Percentiles rank a stretch among this genome's conserved stretches.
phyloP scores from a whole-genome alignment of 208 protist species.

The Acanthamoeba quina region DNA sequence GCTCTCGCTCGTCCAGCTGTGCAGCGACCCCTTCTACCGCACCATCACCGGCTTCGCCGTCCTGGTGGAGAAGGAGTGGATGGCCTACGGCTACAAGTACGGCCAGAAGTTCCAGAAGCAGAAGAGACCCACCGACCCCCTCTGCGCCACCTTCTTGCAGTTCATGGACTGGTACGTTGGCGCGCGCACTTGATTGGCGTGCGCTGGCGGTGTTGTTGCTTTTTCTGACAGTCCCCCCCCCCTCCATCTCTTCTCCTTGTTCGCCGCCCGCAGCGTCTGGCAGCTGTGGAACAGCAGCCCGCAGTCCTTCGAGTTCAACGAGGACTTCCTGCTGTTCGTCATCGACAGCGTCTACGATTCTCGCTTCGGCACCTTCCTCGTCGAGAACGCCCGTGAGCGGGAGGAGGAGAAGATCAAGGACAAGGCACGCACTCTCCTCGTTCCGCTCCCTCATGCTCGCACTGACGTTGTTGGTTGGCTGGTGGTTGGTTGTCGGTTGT shows the following conservation, averaged over 20 bases:
- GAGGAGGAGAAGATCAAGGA: slow-evolving; percentile 24
- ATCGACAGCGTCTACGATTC: slow-evolving; percentile 27
- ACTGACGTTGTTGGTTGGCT: no score
- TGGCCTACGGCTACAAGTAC: slow-evolving; percentile 26
- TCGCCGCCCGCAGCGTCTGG: not conserved
- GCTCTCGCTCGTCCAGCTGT: slow-evolving; percentile 65
- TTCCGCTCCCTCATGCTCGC: no score
- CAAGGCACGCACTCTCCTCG: not conserved
- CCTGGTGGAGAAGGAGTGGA: slow-evolving; percentile 94
- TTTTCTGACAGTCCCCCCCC: no score
- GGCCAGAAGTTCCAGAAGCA: slow-evolving; percentile 34
- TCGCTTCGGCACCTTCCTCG: slow-evolving; percentile 67
- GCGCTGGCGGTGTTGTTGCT: no score
- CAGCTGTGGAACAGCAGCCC: slow-evolving; percentile 30
- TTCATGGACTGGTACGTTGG: slow-evolving; percentile 15
- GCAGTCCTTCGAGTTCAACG: slow-evolving; percentile 65
- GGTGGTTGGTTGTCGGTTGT: no score
- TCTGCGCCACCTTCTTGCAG: slow-evolving; percentile 17
- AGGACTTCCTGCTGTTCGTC: slow-evolving; percentile 66
- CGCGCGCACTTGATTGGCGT: not conserved
- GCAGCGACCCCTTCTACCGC: slow-evolving; percentile 93
- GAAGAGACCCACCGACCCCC: not conserved
- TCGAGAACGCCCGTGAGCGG: not conserved
- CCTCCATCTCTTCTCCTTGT: no score
- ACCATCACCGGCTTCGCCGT: slow-evolving; percentile 93